Conservation (phyloP, 2,329 filamentous ascomycete genomes). For the Graphiopsis chlorocephala region DNA sequence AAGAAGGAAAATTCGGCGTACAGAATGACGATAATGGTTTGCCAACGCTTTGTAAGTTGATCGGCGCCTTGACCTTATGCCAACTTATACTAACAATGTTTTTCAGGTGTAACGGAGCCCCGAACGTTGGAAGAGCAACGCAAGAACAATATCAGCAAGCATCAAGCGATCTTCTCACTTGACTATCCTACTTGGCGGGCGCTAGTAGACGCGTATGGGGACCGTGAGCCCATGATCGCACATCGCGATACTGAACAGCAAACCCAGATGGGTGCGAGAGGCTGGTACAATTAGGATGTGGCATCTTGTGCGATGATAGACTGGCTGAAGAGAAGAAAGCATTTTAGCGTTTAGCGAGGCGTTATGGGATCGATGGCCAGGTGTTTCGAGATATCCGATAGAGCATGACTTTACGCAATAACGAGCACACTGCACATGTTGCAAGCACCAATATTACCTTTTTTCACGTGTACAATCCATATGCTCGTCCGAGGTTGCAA, state of each 20-base stretch:
- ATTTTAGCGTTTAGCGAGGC: constrained; percentile 10
- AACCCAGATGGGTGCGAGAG: constrained; percentile 53
- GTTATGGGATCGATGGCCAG: neutral
- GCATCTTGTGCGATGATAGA: neutral
- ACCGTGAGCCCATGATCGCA: constrained; percentile 79
- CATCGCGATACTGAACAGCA: constrained; percentile 64
- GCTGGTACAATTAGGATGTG: constrained; percentile 61
- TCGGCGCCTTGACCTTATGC: too few relatives aligned
- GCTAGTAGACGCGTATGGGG: constrained; percentile 71
- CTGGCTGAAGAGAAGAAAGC: neutral
- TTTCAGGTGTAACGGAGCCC: constrained; percentile 44
- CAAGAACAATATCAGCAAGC: constrained; percentile 55
- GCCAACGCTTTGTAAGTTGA: constrained; percentile 72
- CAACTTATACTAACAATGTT: constrained; percentile 14
- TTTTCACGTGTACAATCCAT: neutral
- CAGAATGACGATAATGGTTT: constrained; percentile 68
- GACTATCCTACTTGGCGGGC: constrained; percentile 82
- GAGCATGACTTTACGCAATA: constrained; percentile 5
- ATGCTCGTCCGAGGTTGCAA: neutral
- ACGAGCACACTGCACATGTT: neutral
- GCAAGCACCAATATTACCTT: neutral
- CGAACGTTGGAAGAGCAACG: constrained; percentile 54
- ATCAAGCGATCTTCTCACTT: constrained; percentile 85
- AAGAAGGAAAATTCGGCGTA: constrained; percentile 78
- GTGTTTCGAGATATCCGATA: constrained; percentile 14